phyloP scores from a whole-genome alignment of 306 rosid species.

The Medicago arabica region DNA sequence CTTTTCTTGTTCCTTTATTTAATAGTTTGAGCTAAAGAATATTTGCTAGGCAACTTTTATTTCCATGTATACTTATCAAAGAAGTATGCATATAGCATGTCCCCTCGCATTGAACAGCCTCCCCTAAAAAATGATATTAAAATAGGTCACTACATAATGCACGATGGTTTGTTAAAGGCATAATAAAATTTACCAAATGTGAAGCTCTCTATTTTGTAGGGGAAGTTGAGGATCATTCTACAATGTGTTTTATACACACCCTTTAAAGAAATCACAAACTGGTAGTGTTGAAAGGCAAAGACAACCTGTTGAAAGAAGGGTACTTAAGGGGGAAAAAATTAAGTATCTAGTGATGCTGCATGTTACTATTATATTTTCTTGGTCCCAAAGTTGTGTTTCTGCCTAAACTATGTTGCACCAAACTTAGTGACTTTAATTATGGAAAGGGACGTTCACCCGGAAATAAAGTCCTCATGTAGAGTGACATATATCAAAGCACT shows the following conservation, averaged over 20 bases:
- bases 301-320: neutral
- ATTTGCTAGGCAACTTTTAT: neutral
- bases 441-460: neutral
- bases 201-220: neutral
- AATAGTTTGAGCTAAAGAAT: neutral
- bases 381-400: conserved; percentile 7
- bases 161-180: neutral
- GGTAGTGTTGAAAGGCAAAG: neutral
- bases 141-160: neutral
- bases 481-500: neutral
- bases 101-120: neutral
- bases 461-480: neutral
- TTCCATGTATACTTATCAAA: neutral
- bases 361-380: neutral
- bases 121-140: neutral
- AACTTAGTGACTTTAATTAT: conserved; percentile 28
- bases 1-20: no score
- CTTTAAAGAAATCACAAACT: neutral
- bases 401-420: conserved; percentile 11
- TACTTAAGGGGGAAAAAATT: conserved; percentile 4
- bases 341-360: neutral
- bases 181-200: conserved; percentile 3
- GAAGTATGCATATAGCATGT: neutral
- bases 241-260: neutral
- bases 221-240: neutral